A percentile compares a stretch with the other conserved stretches of the same genome.
These are phyloP conservation scores for Colletotrichum sp. DNA, from an alignment of 2,329 filamentous ascomycete genomes.

Conservation along the genomic window DNA sequence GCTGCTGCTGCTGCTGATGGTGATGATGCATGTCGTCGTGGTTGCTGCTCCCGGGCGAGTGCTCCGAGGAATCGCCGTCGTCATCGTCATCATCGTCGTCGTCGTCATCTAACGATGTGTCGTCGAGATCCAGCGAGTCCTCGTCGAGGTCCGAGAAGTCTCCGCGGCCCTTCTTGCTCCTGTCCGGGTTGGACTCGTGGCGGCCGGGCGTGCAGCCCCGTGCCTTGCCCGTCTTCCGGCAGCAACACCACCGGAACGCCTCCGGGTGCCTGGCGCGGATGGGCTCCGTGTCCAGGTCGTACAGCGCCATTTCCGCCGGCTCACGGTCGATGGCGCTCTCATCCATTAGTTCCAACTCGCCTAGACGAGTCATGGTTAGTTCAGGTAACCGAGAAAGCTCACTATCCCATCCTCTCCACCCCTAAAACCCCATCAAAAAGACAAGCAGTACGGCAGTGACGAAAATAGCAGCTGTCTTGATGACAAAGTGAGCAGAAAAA, in stretches of 20 bases:
- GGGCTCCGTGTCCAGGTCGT: conserved; percentile 19
- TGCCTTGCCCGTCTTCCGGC: background rate
- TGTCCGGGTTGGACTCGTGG: conserved; percentile 22
- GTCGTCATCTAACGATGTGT: background rate
- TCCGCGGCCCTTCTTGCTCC: conserved; percentile 18
- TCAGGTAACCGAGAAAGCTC: background rate
- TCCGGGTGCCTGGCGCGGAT: conserved; percentile 16
- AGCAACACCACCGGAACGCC: conserved; percentile 23
- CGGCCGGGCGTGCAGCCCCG: conserved; percentile 13
- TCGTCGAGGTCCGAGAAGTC: conserved; percentile 12
- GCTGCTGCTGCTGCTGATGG: background rate
- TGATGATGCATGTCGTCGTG: background rate
- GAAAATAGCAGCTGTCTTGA: background rate
- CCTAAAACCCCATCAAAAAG: background rate
- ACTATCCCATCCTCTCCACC: background rate
- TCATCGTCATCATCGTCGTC: background rate
- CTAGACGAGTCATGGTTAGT: conserved; percentile 7
- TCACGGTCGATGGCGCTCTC: conserved; percentile 8
- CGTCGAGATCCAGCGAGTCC: conserved; percentile 14
- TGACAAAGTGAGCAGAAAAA: background rate
- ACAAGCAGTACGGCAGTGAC: background rate
- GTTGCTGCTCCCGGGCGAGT: background rate
- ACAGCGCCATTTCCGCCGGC: background rate
- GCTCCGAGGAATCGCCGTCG: background rate
- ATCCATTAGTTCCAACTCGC: conserved; percentile 19